Percentiles rank a stretch among this genome's conserved stretches.
These are phyloP conservation scores for Megacollybia platyphylla DNA, from an alignment of 1,284 basidiomycete species.

Conservation along the genomic window DNA sequence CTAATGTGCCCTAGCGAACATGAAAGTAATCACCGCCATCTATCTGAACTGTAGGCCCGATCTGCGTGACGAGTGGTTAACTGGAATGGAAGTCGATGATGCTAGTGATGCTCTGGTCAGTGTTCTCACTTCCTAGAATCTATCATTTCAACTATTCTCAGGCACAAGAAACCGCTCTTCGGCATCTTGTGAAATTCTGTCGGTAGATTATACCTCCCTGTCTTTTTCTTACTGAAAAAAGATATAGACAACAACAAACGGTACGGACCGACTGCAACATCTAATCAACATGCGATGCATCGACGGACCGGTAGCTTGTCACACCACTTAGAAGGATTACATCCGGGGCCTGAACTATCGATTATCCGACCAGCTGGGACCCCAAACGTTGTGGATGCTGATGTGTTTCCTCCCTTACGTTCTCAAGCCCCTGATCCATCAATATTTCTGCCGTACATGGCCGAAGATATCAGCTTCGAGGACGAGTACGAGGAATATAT, in stretches of 20 bases:
- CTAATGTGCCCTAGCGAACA: constrained; percentile 58
- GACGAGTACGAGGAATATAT: constrained; percentile 83
- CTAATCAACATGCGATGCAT: constrained; percentile 45
- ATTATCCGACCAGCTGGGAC: constrained; percentile 66
- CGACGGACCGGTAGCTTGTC: constrained; percentile 70
- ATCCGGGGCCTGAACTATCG: constrained; percentile 62
- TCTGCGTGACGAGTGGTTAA: constrained; percentile 95
- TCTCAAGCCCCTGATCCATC: constrained; percentile 76
- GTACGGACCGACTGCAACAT: constrained; percentile 50
- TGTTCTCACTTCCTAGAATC: constrained; percentile 1
- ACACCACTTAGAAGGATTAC: constrained; percentile 64
- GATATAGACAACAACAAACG: constrained; percentile 63
- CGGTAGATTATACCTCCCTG: constrained; percentile 16
- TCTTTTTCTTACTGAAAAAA: constrained; percentile 5
- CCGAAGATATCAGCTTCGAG: constrained; percentile 78
- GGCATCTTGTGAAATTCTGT: constrained; percentile 93
- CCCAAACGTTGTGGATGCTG: constrained; percentile 63
- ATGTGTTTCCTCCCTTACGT: constrained; percentile 73
- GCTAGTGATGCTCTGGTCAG: constrained; percentile 70
- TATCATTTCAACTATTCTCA: constrained; percentile 16
- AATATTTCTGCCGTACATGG: constrained; percentile 73
- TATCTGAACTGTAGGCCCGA: constrained; percentile 96
- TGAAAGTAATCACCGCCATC: constrained; percentile 99
- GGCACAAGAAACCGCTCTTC: constrained; percentile 94
- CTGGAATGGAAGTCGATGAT: constrained; percentile 87